Percentiles rank a stretch among this genome's conserved stretches.
phyloP scores from a whole-genome alignment of 768 basidiomycete genomes.

The Hericium rajendrae region DNA sequence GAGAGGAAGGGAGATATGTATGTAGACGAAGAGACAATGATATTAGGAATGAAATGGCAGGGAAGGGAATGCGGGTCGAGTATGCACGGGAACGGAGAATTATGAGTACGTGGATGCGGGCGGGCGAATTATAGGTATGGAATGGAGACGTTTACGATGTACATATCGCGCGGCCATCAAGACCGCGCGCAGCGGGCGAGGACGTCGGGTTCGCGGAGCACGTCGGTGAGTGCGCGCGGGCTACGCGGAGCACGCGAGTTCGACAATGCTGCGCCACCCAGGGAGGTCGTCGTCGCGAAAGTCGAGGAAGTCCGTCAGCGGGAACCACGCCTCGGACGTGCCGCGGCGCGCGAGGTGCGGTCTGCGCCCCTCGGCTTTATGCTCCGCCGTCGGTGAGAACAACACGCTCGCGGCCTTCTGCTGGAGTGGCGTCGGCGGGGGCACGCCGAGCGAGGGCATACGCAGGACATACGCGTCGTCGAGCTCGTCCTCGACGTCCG shows the following conservation, averaged over 20 bases:
- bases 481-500: slow-evolving; percentile 12
- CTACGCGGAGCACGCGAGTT: slow-evolving; percentile 26
- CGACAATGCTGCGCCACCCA: slow-evolving; percentile 58
- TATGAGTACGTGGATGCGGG: not conserved
- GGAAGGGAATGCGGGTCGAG: not conserved
- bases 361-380: not conserved
- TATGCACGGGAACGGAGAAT: not conserved
- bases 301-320: slow-evolving; percentile 58
- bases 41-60: not conserved
- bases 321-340: slow-evolving; percentile 44
- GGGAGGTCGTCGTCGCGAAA: slow-evolving; percentile 37
- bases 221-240: not conserved
- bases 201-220: not conserved
- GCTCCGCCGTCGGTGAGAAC: not conserved
- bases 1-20: not conserved
- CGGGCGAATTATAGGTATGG: not conserved
- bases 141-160: not conserved
- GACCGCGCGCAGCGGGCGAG: too few species aligned
- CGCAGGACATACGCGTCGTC: slow-evolving; percentile 22
- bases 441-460: slow-evolving; percentile 3
- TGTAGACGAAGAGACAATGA: not conserved
- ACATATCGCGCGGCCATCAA: too few species aligned
- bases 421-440: slow-evolving; percentile 3
- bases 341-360: slow-evolving; percentile 24
- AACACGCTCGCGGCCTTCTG: not conserved